Conservation (phyloP, 2,329 filamentous ascomycete species). For the Diplodia scrobiculata region DNA sequence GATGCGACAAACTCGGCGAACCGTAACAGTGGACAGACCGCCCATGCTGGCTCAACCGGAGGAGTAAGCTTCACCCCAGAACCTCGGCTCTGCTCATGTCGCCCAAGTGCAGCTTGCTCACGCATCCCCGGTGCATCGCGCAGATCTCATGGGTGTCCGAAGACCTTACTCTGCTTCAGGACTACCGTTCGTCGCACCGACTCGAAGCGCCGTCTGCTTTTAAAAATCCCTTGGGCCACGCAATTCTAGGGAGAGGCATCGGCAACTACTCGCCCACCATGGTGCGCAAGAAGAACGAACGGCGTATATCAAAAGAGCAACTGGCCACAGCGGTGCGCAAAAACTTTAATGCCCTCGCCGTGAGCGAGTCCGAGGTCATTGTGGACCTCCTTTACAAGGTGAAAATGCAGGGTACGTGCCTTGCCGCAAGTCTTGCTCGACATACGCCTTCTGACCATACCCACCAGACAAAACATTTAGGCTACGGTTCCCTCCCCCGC, state of each 20-base stretch:
- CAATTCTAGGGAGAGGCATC: slow-evolving; percentile 60
- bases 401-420: slow-evolving; percentile 56
- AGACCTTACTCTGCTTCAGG: slow-evolving; percentile 68
- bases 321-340: slow-evolving; percentile 73
- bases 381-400: slow-evolving; percentile 77
- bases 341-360: slow-evolving; percentile 78
- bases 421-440: background rate
- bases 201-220: slow-evolving; percentile 72
- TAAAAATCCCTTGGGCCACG: slow-evolving; percentile 53
- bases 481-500: slow-evolving; percentile 47
- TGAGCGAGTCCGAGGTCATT: slow-evolving; percentile 80
- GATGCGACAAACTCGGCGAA: slow-evolving; percentile 42
- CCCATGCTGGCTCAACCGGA: slow-evolving; percentile 20
- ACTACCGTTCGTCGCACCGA: slow-evolving; percentile 73
- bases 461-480: slow-evolving; percentile 51
- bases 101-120: background rate
- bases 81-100: background rate
- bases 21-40: slow-evolving; percentile 37
- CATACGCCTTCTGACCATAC: slow-evolving; percentile 22
- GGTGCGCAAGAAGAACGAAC: slow-evolving; percentile 64
- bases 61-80: slow-evolving; percentile 14
- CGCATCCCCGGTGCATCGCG: background rate
- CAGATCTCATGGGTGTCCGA: slow-evolving; percentile 68
- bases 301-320: slow-evolving; percentile 70
- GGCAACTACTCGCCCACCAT: slow-evolving; percentile 75